phyloP scores from a whole-genome alignment of 352 stramenopile genomes.

The Pseudoperonospora humuli region DNA sequence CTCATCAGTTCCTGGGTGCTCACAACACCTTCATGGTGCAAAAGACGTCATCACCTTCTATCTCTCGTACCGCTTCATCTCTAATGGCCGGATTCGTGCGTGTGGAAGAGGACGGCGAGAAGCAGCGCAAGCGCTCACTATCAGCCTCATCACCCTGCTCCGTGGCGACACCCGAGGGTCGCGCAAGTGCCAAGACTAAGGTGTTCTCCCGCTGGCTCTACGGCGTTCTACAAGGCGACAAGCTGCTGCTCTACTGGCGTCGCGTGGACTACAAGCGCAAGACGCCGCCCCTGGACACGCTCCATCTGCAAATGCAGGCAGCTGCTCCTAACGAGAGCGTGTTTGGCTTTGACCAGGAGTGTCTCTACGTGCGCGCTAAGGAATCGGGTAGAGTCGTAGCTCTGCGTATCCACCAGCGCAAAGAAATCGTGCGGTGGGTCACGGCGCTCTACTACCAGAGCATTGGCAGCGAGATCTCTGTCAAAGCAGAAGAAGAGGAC shows the following conservation, averaged over 20 bases:
- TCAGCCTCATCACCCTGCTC: slow-evolving; percentile 18
- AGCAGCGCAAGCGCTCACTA: slow-evolving; percentile 24
- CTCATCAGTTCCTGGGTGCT: no score
- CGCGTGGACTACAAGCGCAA: slow-evolving; percentile 53
- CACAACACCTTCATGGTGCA: slow-evolving; percentile 8
- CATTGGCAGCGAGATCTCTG: slow-evolving; percentile 9
- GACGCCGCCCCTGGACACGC: slow-evolving; percentile 32
- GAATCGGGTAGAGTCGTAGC: slow-evolving; percentile 33
- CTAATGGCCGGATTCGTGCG: slow-evolving; percentile 44
- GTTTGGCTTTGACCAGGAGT: slow-evolving; percentile 55
- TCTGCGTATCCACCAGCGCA: slow-evolving; percentile 50
- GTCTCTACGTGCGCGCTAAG: slow-evolving; percentile 43
- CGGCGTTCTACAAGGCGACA: slow-evolving; percentile 35
- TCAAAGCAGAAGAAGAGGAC: slow-evolving; percentile 1
- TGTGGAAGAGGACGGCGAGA: slow-evolving; percentile 40
- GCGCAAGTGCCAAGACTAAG: slow-evolving; percentile 26
- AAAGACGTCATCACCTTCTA: slow-evolving; percentile 4
- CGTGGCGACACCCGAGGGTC: slow-evolving; percentile 18
- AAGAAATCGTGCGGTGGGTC: slow-evolving; percentile 56
- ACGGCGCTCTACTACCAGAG: slow-evolving; percentile 59
- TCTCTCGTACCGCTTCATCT: slow-evolving; percentile 6
- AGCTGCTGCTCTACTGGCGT: slow-evolving; percentile 42
- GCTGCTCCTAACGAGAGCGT: slow-evolving; percentile 37
- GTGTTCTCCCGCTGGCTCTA: slow-evolving; percentile 53
- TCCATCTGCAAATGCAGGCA: slow-evolving; percentile 35